Evolutionary conservation across 2,329 filamentous ascomycete species (phyloP).

Genomic region (Chaetomium globosum): DNA sequence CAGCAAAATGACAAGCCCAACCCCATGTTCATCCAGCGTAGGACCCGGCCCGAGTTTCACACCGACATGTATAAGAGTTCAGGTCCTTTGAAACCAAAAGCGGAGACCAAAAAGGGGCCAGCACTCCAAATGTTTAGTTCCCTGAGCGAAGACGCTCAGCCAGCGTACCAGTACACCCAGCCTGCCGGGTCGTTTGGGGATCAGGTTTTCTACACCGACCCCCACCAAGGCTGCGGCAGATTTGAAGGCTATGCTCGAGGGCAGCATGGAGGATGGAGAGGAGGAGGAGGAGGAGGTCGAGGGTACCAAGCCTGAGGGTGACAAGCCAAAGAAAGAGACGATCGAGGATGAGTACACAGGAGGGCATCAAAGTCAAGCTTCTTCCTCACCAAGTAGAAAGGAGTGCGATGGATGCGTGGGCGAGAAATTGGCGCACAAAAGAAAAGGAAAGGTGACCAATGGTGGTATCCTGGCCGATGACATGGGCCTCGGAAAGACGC

Average conservation of each 20-base stretch:
- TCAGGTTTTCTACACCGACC: slow-evolving; percentile 67
- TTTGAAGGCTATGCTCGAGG: slow-evolving; percentile 79
- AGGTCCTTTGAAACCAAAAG: slow-evolving; percentile 53
- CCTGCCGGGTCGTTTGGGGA: slow-evolving; percentile 42
- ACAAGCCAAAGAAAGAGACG: slow-evolving; percentile 42
- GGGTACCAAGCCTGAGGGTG: slow-evolving; percentile 59
- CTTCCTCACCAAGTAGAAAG: slow-evolving; percentile 94
- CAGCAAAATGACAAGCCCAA: slow-evolving; percentile 40
- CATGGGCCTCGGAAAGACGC: slow-evolving; percentile 95
- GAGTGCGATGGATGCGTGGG: slow-evolving; percentile 91
- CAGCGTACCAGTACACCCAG: slow-evolving; percentile 41
- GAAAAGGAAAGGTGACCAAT: slow-evolving; percentile 78
- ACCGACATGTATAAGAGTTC: slow-evolving; percentile 52
- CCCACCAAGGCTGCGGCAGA: slow-evolving; percentile 72
- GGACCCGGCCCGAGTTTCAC: slow-evolving; percentile 61
- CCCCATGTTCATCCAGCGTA: slow-evolving; percentile 56
- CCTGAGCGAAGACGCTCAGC: slow-evolving; percentile 39
- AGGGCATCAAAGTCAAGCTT: slow-evolving; percentile 83
- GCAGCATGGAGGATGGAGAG: slow-evolving; percentile 74
- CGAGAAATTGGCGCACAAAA: slow-evolving; percentile 87
- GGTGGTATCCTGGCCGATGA: slow-evolving; percentile 96
- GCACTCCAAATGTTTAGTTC: slow-evolving; percentile 55
- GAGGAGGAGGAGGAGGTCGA: slow-evolving; percentile 47
- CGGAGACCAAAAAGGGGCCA: slow-evolving; percentile 52
- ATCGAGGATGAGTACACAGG: slow-evolving; percentile 59